A percentile compares a stretch with the other conserved stretches of the same genome.
Conservation (phyloP, 345 rosid species). For the Populus pruinosa region DNA sequence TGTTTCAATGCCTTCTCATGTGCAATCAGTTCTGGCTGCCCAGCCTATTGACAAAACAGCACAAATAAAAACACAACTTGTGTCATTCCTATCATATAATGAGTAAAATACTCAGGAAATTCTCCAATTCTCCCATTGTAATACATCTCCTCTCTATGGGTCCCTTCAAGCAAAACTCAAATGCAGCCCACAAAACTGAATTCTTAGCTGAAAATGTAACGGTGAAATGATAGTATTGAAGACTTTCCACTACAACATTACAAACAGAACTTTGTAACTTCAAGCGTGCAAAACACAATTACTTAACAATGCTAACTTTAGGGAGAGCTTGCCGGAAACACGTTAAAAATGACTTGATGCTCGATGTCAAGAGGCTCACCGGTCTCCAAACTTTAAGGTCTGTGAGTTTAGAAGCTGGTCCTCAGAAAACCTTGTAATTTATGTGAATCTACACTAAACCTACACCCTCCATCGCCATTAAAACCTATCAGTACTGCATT, state of each 20-base stretch:
- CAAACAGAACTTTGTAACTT: too few relatives aligned
- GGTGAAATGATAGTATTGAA: not conserved
- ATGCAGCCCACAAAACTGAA: not conserved
- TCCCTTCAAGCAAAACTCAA: not conserved
- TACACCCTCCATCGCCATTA: slow-evolving; percentile 87
- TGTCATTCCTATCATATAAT: not conserved
- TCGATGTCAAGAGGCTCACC: slow-evolving; percentile 90
- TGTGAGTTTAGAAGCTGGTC: slow-evolving; percentile 69
- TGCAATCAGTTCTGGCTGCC: slow-evolving; percentile 80
- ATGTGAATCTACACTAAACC: slow-evolving; percentile 59
- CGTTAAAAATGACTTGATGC: slow-evolving; percentile 78
- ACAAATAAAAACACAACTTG: not conserved
- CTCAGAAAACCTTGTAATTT: slow-evolving; percentile 78
- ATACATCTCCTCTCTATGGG: not conserved
- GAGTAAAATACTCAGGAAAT: not conserved
- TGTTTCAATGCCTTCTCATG: slow-evolving; percentile 83
- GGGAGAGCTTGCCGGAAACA: slow-evolving; percentile 58
- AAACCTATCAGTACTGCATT: slow-evolving; percentile 85
- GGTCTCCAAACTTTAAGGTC: slow-evolving; percentile 85
- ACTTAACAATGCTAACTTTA: not conserved
- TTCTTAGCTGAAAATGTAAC: not conserved
- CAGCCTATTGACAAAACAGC: slow-evolving; percentile 46
- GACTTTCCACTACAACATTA: not conserved
- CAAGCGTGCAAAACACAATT: not conserved
- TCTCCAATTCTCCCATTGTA: not conserved